Conservation (phyloP, 345 rosid genomes). For the Citrus cavaleriei region DNA sequence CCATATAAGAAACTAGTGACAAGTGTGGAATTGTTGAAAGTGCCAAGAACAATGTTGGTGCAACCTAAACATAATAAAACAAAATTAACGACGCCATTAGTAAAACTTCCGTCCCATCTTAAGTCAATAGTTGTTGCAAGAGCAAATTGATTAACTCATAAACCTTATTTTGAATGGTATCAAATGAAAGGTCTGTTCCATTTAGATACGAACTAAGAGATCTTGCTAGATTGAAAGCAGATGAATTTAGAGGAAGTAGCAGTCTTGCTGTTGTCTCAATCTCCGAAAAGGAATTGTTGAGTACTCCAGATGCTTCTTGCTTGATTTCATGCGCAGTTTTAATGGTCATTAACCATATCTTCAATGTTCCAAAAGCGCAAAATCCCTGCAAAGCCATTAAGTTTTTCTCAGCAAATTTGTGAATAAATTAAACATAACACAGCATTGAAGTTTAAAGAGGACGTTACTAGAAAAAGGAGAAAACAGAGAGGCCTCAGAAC, state of each 20-base stretch:
- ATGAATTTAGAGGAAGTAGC: constrained; percentile 22
- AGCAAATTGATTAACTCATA: not conserved
- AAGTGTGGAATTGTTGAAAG: constrained; percentile 27
- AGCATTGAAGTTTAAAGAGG: not conserved
- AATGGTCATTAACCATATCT: constrained; percentile 14
- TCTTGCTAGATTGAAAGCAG: constrained; percentile 31
- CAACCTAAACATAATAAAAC: constrained; percentile 24
- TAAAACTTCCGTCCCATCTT: not conserved
- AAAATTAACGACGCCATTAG: not conserved
- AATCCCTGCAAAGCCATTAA: constrained; percentile 18
- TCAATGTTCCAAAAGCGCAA: constrained; percentile 10
- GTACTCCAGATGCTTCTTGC: not conserved
- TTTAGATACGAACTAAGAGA: constrained; percentile 25
- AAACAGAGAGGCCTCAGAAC: constrained; percentile 19
- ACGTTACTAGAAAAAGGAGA: constrained; percentile 17
- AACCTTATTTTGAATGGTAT: constrained; percentile 30
- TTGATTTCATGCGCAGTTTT: constrained; percentile 7
- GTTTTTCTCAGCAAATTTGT: not conserved
- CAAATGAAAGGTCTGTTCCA: constrained; percentile 31
- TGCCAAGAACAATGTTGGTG: constrained; percentile 34
- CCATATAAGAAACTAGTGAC: constrained; percentile 25
- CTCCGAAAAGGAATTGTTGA: constrained; percentile 3
- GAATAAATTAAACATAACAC: not conserved
- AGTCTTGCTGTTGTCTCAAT: constrained; percentile 30
- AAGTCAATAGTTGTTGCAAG: not conserved